These are phyloP conservation scores for Mycena leptocephala DNA, from an alignment of 768 basidiomycete species.

Conservation along the genomic window DNA sequence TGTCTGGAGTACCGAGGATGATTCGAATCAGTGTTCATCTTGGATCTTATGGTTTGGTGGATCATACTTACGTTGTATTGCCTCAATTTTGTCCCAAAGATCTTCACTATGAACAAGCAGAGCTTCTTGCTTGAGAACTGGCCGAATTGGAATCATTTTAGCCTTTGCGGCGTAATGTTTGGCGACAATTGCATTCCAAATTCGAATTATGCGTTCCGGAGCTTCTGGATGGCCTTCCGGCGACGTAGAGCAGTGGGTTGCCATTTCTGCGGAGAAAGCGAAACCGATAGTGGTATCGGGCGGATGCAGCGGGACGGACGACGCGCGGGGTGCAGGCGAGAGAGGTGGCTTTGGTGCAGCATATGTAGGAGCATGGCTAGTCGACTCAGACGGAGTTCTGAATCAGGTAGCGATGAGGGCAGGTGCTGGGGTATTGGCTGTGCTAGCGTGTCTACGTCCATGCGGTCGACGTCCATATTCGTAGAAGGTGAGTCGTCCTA, in stretches of 20 bases:
- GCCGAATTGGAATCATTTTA: conserved; percentile 84
- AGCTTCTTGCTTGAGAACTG: conserved; percentile 84
- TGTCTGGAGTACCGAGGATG: conserved; percentile 64
- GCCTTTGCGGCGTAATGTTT: conserved; percentile 78
- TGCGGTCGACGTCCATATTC: conserved; percentile 8
- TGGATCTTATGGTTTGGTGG: background rate
- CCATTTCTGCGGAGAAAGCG: conserved; percentile 92
- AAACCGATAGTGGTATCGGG: conserved; percentile 78
- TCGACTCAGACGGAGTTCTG: background rate
- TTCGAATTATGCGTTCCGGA: conserved; percentile 88
- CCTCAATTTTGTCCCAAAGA: conserved; percentile 93
- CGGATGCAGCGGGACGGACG: conserved; percentile 59
- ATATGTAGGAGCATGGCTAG: background rate
- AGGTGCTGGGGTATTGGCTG: background rate
- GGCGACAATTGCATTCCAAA: conserved; percentile 77
- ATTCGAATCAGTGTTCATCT: background rate
- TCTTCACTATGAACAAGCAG: conserved; percentile 92
- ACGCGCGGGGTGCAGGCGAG: conserved; percentile 50
- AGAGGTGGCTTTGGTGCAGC: background rate
- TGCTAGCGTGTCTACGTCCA: conserved; percentile 19
- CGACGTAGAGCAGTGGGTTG: conserved; percentile 74
- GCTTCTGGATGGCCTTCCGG: conserved; percentile 76
- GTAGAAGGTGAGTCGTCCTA: background rate
- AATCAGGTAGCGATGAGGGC: background rate
- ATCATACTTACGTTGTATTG: conserved; percentile 79